Evolutionary conservation across 2,329 filamentous ascomycete species (phyloP), one percentile per base, ranked within the genome.

Genomic region (Cephalotrichum gorgonifer): DNA sequence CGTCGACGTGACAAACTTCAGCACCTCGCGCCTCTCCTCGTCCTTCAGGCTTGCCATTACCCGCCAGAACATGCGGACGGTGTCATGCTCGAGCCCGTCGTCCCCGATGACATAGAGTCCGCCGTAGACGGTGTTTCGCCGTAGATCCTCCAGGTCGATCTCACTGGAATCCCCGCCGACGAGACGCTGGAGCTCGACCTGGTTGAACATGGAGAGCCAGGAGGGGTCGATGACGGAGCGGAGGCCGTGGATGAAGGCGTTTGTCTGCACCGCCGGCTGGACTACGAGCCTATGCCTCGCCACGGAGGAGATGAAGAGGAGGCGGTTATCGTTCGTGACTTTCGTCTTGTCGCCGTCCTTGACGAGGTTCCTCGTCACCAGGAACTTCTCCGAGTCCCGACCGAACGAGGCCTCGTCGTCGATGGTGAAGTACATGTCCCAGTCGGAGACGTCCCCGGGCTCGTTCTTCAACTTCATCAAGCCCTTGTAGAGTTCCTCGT

Each of bases 141-240:
- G 81, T 38, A 97, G 74, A 62, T 98, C 93, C 26, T 85, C 80
- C 31, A 98, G 76, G 59, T 96, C 85, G 51, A 98, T 94, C 53
- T 87, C 83, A 9, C 83, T 83, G 26, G 82, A 84, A 57, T 95
- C 89, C 41, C 93, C 93, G 48, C 89, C 88, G 15, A 98, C 86
- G 6, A 98, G 81, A 1, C 88, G 93, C 67, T 97, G 93, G 4
- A 98, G 76, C 64, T 98, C 93, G 3, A 81, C 81, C 63, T 96
- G 91, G 64, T 98, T 98, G 73, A 98, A 98, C 93, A 98, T 97
- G 58, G 85, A 89, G 4, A 98, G 76, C 93, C 93, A 98, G 3
- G 81, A 80, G 0, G 91, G 90, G 51, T 90, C 85, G 55, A 98
- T 93, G 60, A 98, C 95, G 54, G 83, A 76, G 22, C 86, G 81